Conservation (phyloP, 768 basidiomycete species). For the Cystoderma amianthinum region DNA sequence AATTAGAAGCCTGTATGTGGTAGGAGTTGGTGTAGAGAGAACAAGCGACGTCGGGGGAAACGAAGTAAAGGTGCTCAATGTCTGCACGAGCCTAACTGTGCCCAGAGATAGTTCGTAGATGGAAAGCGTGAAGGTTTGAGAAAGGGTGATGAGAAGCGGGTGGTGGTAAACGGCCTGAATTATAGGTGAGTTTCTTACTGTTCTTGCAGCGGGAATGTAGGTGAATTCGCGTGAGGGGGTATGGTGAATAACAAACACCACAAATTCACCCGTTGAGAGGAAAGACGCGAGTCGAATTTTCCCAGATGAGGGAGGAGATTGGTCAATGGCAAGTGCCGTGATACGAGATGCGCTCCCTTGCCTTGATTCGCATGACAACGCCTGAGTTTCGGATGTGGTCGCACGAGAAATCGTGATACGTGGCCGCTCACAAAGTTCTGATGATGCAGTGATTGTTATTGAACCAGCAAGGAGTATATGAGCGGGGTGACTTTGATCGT, state of each 20-base stretch:
- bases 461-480: constrained; percentile 56
- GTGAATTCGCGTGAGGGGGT: constrained; percentile 35
- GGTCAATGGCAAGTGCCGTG: constrained; percentile 67
- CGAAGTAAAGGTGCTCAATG: constrained; percentile 70
- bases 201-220: constrained; percentile 38
- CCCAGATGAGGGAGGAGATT: constrained; percentile 48
- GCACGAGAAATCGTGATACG: constrained; percentile 29
- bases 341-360: constrained; percentile 29
- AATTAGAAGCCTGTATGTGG: constrained; percentile 65
- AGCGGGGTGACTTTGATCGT: constrained; percentile 11
- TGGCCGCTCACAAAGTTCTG: constrained; percentile 25
- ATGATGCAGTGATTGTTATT: constrained; percentile 52
- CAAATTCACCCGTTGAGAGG: constrained; percentile 64
- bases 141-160: constrained; percentile 68
- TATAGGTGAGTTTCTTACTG: constrained; percentile 35
- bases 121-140: constrained; percentile 58
- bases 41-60: constrained; percentile 77
- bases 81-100: constrained; percentile 50
- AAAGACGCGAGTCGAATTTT: constrained; percentile 48
- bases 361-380: constrained; percentile 36
- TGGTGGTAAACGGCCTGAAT: constrained; percentile 72
- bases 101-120: constrained; percentile 63
- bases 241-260: constrained; percentile 48
- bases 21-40: constrained; percentile 53
- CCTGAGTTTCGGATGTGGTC: constrained; percentile 23